These are phyloP conservation scores for Ramaria rubella DNA, from an alignment of 768 basidiomycete species.

Conservation along the genomic window DNA sequence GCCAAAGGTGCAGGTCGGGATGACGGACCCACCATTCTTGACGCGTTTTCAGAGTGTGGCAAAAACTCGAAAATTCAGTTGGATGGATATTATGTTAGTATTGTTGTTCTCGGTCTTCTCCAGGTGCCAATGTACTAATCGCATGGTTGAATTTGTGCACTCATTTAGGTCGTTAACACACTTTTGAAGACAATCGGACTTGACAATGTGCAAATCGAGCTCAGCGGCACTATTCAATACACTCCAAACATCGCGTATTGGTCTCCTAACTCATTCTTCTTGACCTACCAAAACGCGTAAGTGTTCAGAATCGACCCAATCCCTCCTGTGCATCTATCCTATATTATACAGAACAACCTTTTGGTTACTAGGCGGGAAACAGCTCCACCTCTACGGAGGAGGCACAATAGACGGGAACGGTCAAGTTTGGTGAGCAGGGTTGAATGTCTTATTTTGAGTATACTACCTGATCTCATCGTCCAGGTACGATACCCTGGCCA, in stretches of 20 bases:
- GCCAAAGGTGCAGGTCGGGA: constrained; percentile 7
- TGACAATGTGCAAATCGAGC: constrained; percentile 32
- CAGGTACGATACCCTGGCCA: constrained; percentile 1
- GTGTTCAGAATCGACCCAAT: background rate
- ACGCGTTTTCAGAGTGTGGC: background rate
- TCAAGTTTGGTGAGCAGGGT: constrained; percentile 39
- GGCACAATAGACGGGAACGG: constrained; percentile 62
- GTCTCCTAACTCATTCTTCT: constrained; percentile 32
- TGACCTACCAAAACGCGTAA: constrained; percentile 41
- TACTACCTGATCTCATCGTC: background rate
- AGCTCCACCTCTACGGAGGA: constrained; percentile 47
- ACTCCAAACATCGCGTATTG: constrained; percentile 38
- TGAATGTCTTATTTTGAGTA: constrained; percentile 11
- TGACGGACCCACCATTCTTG: constrained; percentile 7
- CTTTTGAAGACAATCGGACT: constrained; percentile 34
- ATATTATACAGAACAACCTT: constrained; percentile 28
- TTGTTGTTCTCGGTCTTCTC: no score
- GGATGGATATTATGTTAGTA: constrained; percentile 8
- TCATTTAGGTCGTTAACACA: constrained; percentile 29
- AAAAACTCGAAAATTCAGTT: background rate
- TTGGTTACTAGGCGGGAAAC: constrained; percentile 48
- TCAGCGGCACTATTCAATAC: constrained; percentile 32
- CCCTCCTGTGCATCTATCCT: background rate
- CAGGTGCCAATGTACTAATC: no score
- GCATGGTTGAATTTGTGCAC: no score